phyloP scores from a whole-genome alignment of 2,329 filamentous ascomycete species.

The Colletotrichum euphorbiae region DNA sequence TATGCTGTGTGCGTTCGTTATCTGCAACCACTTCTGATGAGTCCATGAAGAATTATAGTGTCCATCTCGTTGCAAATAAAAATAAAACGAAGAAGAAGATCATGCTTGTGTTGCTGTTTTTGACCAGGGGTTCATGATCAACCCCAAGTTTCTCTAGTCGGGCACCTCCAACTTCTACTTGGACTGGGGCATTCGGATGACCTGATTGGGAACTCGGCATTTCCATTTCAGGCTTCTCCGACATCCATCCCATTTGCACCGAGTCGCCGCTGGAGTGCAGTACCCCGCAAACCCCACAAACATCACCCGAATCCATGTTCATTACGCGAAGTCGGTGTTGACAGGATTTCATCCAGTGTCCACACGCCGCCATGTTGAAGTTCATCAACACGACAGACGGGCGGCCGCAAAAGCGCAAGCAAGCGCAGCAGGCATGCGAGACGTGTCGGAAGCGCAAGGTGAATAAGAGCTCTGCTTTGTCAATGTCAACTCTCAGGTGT shows the following conservation, averaged over 20 bases:
- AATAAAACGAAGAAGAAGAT: too few species aligned
- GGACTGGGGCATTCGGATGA: fast-evolving
- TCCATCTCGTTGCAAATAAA: too few species aligned
- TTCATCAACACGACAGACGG: constrained; percentile 40
- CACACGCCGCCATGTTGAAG: constrained; percentile 35
- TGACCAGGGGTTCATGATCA: too few species aligned
- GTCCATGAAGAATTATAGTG: too few species aligned
- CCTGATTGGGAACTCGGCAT: neutral
- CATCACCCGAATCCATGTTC: constrained; percentile 14
- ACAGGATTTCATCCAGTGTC: neutral
- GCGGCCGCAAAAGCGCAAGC: constrained; percentile 32
- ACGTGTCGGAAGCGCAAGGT: constrained; percentile 40
- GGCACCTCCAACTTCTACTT: neutral
- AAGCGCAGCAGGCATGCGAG: constrained; percentile 37
- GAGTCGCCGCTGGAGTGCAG: constrained; percentile 10
- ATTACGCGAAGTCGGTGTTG: constrained; percentile 4
- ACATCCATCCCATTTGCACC: neutral
- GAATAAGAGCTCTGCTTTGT: neutral
- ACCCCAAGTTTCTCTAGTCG: too few species aligned
- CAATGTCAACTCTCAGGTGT: neutral
- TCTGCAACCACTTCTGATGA: too few species aligned
- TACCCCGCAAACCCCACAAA: constrained; percentile 16
- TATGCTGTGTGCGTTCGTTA: too few species aligned
- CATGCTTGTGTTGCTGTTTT: too few species aligned
- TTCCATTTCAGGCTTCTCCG: neutral